Base-by-base conservation (phyloP, 306 rosid genomes). In the Glycine latifolia region DNA sequence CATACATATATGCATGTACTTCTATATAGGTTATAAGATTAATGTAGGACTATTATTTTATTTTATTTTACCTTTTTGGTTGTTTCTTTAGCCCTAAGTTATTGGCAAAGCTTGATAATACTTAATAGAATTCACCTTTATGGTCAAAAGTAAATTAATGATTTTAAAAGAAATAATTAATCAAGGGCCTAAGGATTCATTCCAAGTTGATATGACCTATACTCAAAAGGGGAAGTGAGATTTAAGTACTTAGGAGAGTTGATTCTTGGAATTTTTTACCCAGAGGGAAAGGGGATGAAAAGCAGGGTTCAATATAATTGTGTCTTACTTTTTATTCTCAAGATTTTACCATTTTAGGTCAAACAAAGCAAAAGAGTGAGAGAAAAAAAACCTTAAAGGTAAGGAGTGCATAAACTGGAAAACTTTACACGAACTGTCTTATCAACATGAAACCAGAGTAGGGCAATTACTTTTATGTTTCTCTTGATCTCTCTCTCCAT, bases 361-460 rank as follows among this genome's bases (percentile, higher is more conserved):
- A 67, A 76, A 75, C 87, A 83, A 79, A 41, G 63, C 67, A 46
- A 79, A 76, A 70, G 69, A 39, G 48, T 47, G 43, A 44, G 63
- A 65, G 71, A 68, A 73, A 52, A 26, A 55, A 67, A 16, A 7
- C 15, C 54, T 46, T 54, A 84, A 77, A 71, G 68, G 76, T 31
- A 5, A 31, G 37, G 73, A 53, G 77, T 53, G 80, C 55, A 53
- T 61, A 55, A 37, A 80, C 48, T 70, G 43, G 52, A 35, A 71
- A 56, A 55, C 81, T 72, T 83, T 83, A 77, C 82, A 80, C 11
- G 85, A 86, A 86, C 50, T 10, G 67, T 86, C 87, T 86, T 78
- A 72, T 86, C 89, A 80, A 49, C 56, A 60, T 55, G n/a, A 78
- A 67, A 79, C 75, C 43, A 71, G 10, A 26, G 80, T 55, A 83